phyloP scores from a whole-genome alignment of 2,329 filamentous ascomycete species.

The Phialophora verrucosa region DNA sequence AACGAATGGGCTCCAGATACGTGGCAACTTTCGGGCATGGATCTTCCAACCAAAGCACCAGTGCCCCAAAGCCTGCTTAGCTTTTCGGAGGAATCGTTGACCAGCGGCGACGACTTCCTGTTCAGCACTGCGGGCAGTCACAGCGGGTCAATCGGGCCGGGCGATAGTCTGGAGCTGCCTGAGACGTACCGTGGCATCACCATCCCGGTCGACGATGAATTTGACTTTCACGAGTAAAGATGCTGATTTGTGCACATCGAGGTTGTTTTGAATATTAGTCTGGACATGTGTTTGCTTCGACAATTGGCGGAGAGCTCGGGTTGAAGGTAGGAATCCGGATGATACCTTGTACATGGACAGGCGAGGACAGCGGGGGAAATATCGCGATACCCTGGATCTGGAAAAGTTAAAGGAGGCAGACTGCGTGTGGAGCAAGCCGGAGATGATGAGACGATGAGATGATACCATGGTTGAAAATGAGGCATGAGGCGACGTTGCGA shows the following conservation, averaged over 20 bases:
- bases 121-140: constrained; percentile 38
- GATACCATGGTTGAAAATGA: not conserved
- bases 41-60: constrained; percentile 42
- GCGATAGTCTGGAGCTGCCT: constrained; percentile 30
- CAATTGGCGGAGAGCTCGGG: not conserved
- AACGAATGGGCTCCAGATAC: constrained; percentile 48
- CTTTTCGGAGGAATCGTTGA: constrained; percentile 65
- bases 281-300: not conserved
- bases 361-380: not conserved
- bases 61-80: constrained; percentile 61
- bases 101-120: constrained; percentile 58
- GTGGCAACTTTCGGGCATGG: constrained; percentile 49
- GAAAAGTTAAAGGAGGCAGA: not conserved
- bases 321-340: not conserved
- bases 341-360: not conserved
- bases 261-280: not conserved
- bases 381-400: not conserved
- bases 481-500: not conserved
- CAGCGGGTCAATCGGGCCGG: constrained; percentile 33
- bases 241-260: not conserved
- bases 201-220: constrained; percentile 44
- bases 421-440: not conserved
- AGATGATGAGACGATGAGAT: too few species aligned
- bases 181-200: constrained; percentile 45
- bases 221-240: constrained; percentile 33